Evolutionary conservation across 2,329 filamentous ascomycete species (phyloP), one percentile per base, ranked within the genome.

Genomic region (Colletotrichum tanaceti): DNA sequence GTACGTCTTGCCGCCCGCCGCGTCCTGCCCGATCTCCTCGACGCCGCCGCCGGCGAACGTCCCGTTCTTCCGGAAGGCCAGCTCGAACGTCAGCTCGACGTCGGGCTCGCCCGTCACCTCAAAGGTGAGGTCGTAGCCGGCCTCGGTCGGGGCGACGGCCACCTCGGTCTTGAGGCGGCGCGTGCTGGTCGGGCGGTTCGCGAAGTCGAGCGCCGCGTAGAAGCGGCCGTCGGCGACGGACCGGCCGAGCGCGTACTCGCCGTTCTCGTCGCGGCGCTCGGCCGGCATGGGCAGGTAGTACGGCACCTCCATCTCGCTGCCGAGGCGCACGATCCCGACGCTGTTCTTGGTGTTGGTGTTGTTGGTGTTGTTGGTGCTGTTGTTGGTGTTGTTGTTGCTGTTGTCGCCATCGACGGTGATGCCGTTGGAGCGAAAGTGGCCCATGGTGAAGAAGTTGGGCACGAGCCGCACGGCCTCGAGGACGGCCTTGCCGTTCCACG

Each of bases 371-470:
- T n/a, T n/a, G n/a, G n/a, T n/a, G n/a, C n/a, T n/a, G n/a, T n/a
- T n/a, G n/a, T n/a, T n/a, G n/a, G n/a, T n/a, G n/a, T n/a, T n/a
- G n/a, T n/a, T n/a, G n/a, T n/a, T n/a, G 13, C 68, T 53, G n/a
- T 65, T 43, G 13, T 68, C 49, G 16, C 63, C 49, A 14, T 62
- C 52, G 22, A 58, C 58, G 24, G 58, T 14, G 32, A 72, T 57
- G 9, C 71, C 71, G 49, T 50, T 65, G 58, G 71, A 72, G 13
- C 71, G 69, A 64, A 72, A 72, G 66, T 72, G 71, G 10, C 71
- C 71, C 71, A 72, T 72, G 61, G 69, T 68, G 71, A 72, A 72
- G 69, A 72, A 72, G 61, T 72, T 68, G 16, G 71, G 69, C 38
- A 71, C 63, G 22, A 72, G 58, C 5, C 71, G 71, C 28, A 72